Evolutionary conservation across 345 rosid species (phyloP).

Genomic region (Clausena lansium): DNA sequence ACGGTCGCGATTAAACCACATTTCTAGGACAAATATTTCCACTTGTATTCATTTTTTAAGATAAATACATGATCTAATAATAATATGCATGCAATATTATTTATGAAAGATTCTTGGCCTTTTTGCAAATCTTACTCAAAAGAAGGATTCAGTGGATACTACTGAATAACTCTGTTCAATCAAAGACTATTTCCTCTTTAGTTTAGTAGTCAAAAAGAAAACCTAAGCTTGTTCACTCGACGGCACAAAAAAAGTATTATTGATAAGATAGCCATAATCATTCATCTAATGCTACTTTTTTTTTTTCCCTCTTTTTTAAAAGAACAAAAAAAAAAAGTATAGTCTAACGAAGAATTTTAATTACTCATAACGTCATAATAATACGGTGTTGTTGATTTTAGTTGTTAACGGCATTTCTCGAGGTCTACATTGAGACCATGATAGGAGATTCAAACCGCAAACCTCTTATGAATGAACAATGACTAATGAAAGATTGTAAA

Average conservation of each 20-base stretch:
- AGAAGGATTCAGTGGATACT: not conserved
- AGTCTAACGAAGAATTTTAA: too few relatives aligned
- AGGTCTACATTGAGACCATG: too few relatives aligned
- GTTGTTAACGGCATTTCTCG: too few relatives aligned
- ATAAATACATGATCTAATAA: too few relatives aligned
- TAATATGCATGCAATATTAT: not conserved
- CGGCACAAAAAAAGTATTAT: not conserved
- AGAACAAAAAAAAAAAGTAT: not conserved
- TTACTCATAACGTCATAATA: too few relatives aligned
- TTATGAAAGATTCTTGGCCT: not conserved
- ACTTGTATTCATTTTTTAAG: too few relatives aligned
- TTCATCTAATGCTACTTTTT: conserved; percentile 17
- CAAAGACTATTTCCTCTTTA: not conserved
- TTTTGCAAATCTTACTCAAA: not conserved
- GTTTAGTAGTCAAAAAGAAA: conserved; percentile 29
- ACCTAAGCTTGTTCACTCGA: conserved; percentile 17
- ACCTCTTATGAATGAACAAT: too few relatives aligned
- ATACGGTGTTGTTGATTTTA: too few relatives aligned
- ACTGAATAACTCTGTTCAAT: not conserved
- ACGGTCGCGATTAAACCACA: too few relatives aligned
- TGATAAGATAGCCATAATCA: conserved; percentile 23
- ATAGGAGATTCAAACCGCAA: too few relatives aligned
- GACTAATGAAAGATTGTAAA: too few relatives aligned
- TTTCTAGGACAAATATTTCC: too few relatives aligned
- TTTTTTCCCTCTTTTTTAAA: not conserved